A percentile compares a stretch with the other conserved stretches of the same genome.
Conservation (phyloP, 148 eudicot genomes). For the Camellia sinensis region DNA sequence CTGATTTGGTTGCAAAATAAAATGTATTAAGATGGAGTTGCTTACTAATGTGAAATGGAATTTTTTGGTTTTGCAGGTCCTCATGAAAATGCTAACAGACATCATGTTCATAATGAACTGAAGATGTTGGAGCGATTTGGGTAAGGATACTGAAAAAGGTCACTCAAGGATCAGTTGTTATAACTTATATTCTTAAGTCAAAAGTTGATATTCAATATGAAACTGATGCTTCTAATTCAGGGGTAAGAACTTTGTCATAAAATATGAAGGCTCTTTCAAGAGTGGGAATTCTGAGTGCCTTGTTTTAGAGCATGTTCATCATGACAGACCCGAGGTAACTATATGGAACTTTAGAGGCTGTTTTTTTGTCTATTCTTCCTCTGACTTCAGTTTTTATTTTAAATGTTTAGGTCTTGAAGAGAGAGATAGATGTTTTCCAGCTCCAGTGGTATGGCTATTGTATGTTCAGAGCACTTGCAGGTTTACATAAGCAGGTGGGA, state of each 20-base stretch:
- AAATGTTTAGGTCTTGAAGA: constrained; percentile 58
- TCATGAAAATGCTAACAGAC: constrained; percentile 71
- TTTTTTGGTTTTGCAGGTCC: constrained; percentile 63
- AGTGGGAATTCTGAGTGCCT: constrained; percentile 72
- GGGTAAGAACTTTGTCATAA: constrained; percentile 80
- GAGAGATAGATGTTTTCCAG: constrained; percentile 57
- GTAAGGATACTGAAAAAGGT: constrained; percentile 34
- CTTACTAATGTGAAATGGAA: not conserved
- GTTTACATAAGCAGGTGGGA: constrained; percentile 84
- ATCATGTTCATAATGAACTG: constrained; percentile 75
- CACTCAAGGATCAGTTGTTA: not conserved
- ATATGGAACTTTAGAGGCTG: not conserved
- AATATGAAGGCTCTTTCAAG: constrained; percentile 50
- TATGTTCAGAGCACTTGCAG: constrained; percentile 84
- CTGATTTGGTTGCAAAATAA: not conserved
- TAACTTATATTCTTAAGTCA: constrained; percentile 1
- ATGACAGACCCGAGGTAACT: constrained; percentile 89
- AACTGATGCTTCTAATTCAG: constrained; percentile 36
- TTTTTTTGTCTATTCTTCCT: constrained; percentile 6
- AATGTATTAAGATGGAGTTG: not conserved
- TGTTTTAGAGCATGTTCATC: constrained; percentile 85
- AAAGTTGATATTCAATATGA: constrained; percentile 14
- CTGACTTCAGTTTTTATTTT: constrained; percentile 10
- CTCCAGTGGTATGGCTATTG: constrained; percentile 92
- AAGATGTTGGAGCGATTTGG: constrained; percentile 94